Percentiles rank a stretch among this genome's conserved stretches.
Evolutionary conservation across 805 yeast species (phyloP).

Genomic region (Starmerella geochares): DNA sequence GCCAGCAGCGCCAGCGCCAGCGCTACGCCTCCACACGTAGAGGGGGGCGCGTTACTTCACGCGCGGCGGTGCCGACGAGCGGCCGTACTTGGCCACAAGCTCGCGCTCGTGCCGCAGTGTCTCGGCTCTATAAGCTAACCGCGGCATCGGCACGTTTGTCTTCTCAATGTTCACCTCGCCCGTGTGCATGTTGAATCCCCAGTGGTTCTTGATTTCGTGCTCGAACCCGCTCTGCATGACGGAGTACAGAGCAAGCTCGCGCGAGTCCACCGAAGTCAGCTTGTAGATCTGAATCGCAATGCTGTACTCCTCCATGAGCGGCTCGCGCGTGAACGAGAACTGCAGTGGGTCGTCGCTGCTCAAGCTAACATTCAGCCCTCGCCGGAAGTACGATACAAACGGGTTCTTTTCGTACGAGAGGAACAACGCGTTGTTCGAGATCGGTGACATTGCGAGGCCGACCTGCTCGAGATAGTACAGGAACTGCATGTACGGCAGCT

Average conservation of each 20-base stretch:
- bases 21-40: no score
- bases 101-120: slow-evolving; percentile 63
- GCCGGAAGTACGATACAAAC: slow-evolving; percentile 76
- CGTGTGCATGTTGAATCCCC: slow-evolving; percentile 58
- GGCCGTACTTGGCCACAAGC: slow-evolving; percentile 31
- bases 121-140: slow-evolving; percentile 75
- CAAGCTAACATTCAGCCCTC: slow-evolving; percentile 87
- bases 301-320: slow-evolving; percentile 92
- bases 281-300: slow-evolving; percentile 98
- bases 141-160: slow-evolving; percentile 86
- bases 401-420: slow-evolving; percentile 96
- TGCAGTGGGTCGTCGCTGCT: slow-evolving; percentile 98
- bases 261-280: slow-evolving; percentile 89
- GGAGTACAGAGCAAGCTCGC: slow-evolving; percentile 89
- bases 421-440: slow-evolving; percentile 91
- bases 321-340: slow-evolving; percentile 93
- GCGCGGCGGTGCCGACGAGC: slow-evolving; percentile 4
- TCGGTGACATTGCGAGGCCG: slow-evolving; percentile 97
- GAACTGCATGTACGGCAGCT: slow-evolving; percentile 90
- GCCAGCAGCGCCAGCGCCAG: not conserved
- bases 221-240: slow-evolving; percentile 94
- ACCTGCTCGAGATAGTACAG: slow-evolving; percentile 87
- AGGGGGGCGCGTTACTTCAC: no score
- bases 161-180: slow-evolving; percentile 79
- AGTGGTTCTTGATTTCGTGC: slow-evolving; percentile 69